Evolutionary conservation across 805 yeast species (phyloP), one percentile per base, ranked within the genome.

Genomic region (Hanseniaspora occidentalis): DNA sequence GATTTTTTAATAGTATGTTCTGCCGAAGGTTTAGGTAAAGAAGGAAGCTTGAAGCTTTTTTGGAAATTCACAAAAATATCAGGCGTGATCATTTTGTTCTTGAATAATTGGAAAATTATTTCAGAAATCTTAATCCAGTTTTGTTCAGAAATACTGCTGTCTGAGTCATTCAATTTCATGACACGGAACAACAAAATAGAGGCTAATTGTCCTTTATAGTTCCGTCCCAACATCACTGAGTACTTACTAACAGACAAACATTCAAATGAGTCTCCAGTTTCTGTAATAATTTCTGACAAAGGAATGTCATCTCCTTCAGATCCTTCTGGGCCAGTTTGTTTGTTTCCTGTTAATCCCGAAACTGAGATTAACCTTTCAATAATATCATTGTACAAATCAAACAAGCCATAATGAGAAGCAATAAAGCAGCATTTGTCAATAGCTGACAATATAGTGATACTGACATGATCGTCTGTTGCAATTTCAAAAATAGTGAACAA

Each of bases 191-290:
- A 65, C 1, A 89, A 89, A 38, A 88, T 86, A 2, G 86, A 71
- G 10, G 96, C 80, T 45, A 89, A 64, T 54, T 94, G 98, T 0
- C 95, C 95, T 52, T 88, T 85, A 62, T 84, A 84, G 53, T 86
- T 92, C 37, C 80, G 70, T 6, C 98, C 99, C 54, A 92, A 79
- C 56, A 79, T 70, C 13, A 86, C 84, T 0, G 96, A 75, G 40
- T 76, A 62, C 42, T 84, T 86, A 53, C 94, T 79, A 3, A 92
- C 92, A 11, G 41, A 35, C 10, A 38, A 23, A 3, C 82, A 79
- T 26, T 92, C 70, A 14, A 41, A 48, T 14, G 69, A 73, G 10
- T 71, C 69, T 21, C 73, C 71, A 29, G 70, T 69, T 36, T 76
- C 83, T 21, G 76, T 58, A 21, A 57, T 55, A 33, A 69, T 64